Evolutionary conservation across 148 eudicot genomes (phyloP), one percentile per base, ranked within the genome.

Genomic region (Cornus kousa): DNA sequence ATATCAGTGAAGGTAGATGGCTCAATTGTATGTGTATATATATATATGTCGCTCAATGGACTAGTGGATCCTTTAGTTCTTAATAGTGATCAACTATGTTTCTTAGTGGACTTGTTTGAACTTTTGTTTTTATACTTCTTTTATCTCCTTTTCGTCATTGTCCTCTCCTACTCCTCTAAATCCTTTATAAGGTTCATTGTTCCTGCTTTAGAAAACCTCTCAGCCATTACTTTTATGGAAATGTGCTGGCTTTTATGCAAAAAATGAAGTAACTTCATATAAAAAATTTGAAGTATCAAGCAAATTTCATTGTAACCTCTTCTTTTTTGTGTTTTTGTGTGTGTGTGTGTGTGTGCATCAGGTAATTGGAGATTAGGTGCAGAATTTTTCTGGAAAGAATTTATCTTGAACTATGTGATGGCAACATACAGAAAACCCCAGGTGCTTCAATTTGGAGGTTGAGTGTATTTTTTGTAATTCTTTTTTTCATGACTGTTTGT

Each of bases 351-450:
- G 10, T 75, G 35, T 75, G 71, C 77, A 75, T 73, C 91, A 94
- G 98, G 93, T 80, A 79, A 84, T 71, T 92, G 96, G 97, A 90
- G 80, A 83, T 77, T 75, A 65, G 94, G 94, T 78, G 94, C 94
- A 46, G 13, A 87, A 62, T 95, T 78, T 87, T 93, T 93, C 85
- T 40, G 84, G 46, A 88, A 79, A 68, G 91, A 89, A 84, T 95
- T 87, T 68, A 89, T 75, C 68, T 79, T 95, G 84, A 90, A 91
- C 87, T 95, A 91, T 85, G 74, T 95, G 79, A 83, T 95, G 84
- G 97, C 97, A 77, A 93, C 97, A 65, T 89, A 86, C 85, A 87
- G 82, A 67, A 95, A 95, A 85, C 90, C 91, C 67, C 97, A 93
- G 99, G 99, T 95, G 68, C 46, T 77, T 57, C 32, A 62, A n/a